Evolutionary conservation across 208 protist genomes (phyloP).

Genomic region (Porcisia hertigi): DNA sequence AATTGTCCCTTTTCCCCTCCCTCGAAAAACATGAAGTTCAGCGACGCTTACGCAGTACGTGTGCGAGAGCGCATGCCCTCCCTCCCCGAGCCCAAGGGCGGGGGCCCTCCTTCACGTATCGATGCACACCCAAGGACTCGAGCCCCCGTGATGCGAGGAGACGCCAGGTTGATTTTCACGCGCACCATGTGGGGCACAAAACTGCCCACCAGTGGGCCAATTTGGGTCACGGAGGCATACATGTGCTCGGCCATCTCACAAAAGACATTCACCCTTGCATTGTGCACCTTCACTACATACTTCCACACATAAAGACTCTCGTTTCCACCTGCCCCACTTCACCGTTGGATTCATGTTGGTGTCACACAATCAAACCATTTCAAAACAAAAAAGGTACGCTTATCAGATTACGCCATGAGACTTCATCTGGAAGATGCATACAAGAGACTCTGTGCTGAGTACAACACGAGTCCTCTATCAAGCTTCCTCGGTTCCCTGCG

Average conservation of each 20-base stretch:
- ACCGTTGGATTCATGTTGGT: not conserved
- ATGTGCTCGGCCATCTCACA: not conserved
- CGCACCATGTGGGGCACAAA: not conserved
- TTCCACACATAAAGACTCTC: not conserved
- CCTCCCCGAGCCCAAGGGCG: not conserved
- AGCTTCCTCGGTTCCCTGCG: slow-evolving; percentile 14
- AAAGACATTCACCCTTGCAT: not conserved
- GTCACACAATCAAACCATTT: not conserved
- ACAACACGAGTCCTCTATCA: slow-evolving; percentile 15
- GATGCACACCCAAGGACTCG: not conserved
- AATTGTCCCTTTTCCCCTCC: too few relatives aligned
- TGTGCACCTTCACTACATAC: not conserved
- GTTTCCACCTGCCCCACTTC: not conserved
- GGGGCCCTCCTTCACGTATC: not conserved
- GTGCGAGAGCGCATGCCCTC: not conserved
- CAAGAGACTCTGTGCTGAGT: slow-evolving; percentile 22
- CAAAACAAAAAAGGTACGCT: not conserved
- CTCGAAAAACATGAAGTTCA: not conserved
- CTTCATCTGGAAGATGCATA: slow-evolving; percentile 28
- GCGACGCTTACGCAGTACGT: not conserved
- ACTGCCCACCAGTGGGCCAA: not conserved
- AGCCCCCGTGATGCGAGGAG: not conserved
- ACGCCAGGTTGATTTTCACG: not conserved
- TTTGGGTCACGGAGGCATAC: not conserved
- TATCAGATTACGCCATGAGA: slow-evolving; percentile 12